Base-by-base conservation (phyloP, 2,329 filamentous ascomycete genomes). In the Fusarium pseudoanthophilum region DNA sequence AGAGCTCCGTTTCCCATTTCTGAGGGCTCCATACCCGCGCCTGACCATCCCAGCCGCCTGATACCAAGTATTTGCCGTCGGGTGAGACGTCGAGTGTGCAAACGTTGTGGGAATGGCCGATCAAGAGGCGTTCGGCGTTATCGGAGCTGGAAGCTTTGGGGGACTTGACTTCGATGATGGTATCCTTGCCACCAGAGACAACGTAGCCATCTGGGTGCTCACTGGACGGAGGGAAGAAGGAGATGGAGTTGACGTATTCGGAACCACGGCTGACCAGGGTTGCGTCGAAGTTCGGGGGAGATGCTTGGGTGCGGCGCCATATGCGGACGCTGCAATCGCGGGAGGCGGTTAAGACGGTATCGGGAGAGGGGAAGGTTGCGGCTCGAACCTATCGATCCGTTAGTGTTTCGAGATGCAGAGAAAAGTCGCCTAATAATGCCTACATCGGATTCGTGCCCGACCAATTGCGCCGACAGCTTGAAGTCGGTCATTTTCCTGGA, bases 371-470 rank as follows among this genome's bases (percentile, higher is more conserved):
- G 79, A 95, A 98, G 79, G 87, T 87, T 77, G 97, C 92, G 73
- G 91, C 93, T 77, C 95, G 94, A 77, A 99, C 95, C 95, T 98
- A 75, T 30, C 15, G 10, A 46, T 13, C 28, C 56, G 71, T 79
- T 53, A 79, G 69, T 43, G 57, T 39, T 56, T 18, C 18, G 34
- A 24, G 40, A 18, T 18, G 24, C 40, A 34, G 16, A 34, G 15
- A 21, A 24, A 28, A 14, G 32, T 49, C 10, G 24, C 34, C 39
- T 56, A 52, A 42, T 58, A 37, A 20, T 32, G 77, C 91, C 84
- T 87, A 98, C 96, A 90, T 99, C 96, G 82, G 96, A 92, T 82
- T 96, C 93, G 82, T 99, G 96, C 79, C 94, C 95, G 76, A 91
- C 86, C 75, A 99, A 89, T 80, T 94, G 93, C 76, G 95, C 95